Base-by-base conservation (phyloP, 1,284 basidiomycete species). In the Moesziomyces antarcticus region DNA sequence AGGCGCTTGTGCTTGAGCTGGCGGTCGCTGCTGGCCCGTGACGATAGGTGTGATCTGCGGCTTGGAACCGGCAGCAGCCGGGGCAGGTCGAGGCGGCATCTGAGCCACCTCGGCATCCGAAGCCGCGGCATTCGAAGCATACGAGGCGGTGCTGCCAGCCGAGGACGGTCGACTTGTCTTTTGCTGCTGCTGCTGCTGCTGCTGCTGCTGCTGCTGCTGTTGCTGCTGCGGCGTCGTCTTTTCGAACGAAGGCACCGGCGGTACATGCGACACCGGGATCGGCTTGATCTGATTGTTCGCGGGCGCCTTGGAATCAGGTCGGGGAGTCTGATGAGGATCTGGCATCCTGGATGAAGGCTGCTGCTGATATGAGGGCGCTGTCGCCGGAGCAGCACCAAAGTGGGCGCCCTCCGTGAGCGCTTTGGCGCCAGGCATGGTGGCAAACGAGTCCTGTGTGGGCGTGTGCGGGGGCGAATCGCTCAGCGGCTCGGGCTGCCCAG, bases 191-290 rank as follows among this genome's bases (percentile, higher is more conserved):
- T 24, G 63, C 43, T 37, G 56, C 24, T 37, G 35, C 35, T 37
- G 35, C 13, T 13, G 35, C 13, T 49, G 54, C 42, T 59, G 51
- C 41, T 53, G 44, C 41, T 61, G 45, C 21, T 63, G 66, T 5
- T 58, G 51, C 37, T 67, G 61, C 2, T 56, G 48, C 10, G 63
- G 56, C 14, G 56, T 27, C 33, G 67, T 62, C 60, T 79, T 79
- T 46, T 80, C 77, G 25, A 79, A 79, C 5, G 72, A 52, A 4
- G 69, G 77, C 14, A 75, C 56, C 3, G 79, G 77, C 1, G 79
- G 72, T 7, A 78, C 58, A 35, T 75, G 68, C 30, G 67, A 67
- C 5, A 78, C 71, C 6, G 68, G 45, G 18, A 79, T 54, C 2
- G 78, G 78, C 50, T 65, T 67, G 56, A 71, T 76, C 51, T 72